Base-by-base conservation (phyloP, 257 asterid species). In the Solanum paucissectum region DNA sequence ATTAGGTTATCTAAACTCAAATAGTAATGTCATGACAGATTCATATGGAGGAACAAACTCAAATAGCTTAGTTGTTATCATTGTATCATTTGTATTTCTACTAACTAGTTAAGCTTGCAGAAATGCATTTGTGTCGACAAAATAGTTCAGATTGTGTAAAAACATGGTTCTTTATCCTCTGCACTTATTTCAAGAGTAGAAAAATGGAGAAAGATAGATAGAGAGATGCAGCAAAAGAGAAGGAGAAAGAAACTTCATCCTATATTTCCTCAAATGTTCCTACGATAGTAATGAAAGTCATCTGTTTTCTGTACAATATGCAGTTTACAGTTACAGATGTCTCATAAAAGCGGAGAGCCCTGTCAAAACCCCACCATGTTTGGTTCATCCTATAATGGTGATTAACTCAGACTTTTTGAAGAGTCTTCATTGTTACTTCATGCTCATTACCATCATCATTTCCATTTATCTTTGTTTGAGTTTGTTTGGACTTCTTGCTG, bases 361-460 rank as follows among this genome's bases (percentile, higher is more conserved):
- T 55, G 55, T 49, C 85, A 49, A 81, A 81, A 46, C 42, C 85
- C 44, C 69, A 81, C 69, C 68, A 81, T 42, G 64, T 77, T 27
- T 49, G 64, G 37, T 44, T 44, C 38, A 79, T 27, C 85, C 66
- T 79, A 16, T 49, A 40, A 58, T 82, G 68, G 58, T n/a, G 85
- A 21, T 74, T 74, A 74, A 87, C 91, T 92, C 93, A 93, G 89
- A 87, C 94, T 92, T 83, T 87, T 74, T 90, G 91, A 73, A 87
- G 62, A 86, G 91, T 87, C 92, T 14, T 85, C 90, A 90, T 86
- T 64, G 90, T 88, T 55, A 83, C 84, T 84, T 86, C 92, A 64
- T 89, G 90, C 85, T 87, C 87, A 76, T 90, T 88, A 58, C 88
- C 89, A 87, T 81, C 89, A 87, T 81, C 85, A 29, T 81, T 81